A percentile compares a stretch with the other conserved stretches of the same genome.
Conservation (phyloP, 2,329 filamentous ascomycete species). For the Xylaria polymorpha region DNA sequence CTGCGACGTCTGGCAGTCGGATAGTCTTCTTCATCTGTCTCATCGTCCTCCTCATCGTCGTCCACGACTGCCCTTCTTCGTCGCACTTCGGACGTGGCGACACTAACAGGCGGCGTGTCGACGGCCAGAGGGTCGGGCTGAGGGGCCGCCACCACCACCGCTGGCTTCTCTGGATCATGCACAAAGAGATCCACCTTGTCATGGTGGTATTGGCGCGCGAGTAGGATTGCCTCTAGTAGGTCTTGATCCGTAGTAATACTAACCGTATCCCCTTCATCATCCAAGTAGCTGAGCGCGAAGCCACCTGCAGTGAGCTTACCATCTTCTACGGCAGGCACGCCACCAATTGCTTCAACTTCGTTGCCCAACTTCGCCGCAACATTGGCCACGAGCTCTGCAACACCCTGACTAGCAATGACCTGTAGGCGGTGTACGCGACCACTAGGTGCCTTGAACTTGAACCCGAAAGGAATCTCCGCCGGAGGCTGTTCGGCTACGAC, state of each 20-base stretch:
- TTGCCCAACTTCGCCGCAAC: conserved; percentile 86
- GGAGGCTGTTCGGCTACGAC: conserved; percentile 66
- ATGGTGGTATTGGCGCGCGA: conserved; percentile 79
- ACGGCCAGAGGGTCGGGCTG: conserved; percentile 54
- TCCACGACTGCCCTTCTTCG: conserved; percentile 58
- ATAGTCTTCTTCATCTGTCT: conserved; percentile 62
- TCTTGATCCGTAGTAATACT: conserved; percentile 97
- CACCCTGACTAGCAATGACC: conserved; percentile 81
- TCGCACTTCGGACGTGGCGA: conserved; percentile 58
- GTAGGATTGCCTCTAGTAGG: conserved; percentile 85
- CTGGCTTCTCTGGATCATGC: conserved; percentile 91
- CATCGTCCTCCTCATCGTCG: conserved; percentile 67
- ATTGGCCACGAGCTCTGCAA: conserved; percentile 79
- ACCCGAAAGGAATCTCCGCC: conserved; percentile 86
- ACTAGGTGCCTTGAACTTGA: conserved; percentile 99
- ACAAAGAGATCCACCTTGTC: conserved; percentile 99
- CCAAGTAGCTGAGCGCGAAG: conserved; percentile 93
- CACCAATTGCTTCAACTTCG: conserved; percentile 87
- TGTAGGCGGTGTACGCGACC: conserved; percentile 94
- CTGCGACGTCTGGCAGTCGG: conserved; percentile 64
- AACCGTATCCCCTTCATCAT: conserved; percentile 96
- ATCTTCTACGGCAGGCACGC: conserved; percentile 79
- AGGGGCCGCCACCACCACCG: conserved; percentile 71
- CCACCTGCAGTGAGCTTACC: conserved; percentile 81
- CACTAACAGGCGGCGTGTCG: conserved; percentile 62